These are phyloP conservation scores for Scutellaria minor DNA, from an alignment of 257 asterid species.

Conservation along the genomic window DNA sequence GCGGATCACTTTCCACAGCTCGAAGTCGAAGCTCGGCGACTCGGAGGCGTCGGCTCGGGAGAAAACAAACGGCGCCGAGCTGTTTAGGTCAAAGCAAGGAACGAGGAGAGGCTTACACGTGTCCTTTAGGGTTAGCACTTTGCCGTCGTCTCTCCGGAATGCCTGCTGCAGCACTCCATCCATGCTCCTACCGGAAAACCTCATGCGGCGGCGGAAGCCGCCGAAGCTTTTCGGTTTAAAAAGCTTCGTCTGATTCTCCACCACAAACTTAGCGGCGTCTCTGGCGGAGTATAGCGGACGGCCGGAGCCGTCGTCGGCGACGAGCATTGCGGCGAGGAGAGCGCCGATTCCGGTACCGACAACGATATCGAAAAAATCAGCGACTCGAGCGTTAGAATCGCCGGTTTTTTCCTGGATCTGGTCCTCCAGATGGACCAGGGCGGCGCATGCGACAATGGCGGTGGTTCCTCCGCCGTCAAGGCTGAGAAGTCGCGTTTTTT, in stretches of 20 bases:
- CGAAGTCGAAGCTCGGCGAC: constrained; percentile 86
- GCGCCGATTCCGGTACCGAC: constrained; percentile 94
- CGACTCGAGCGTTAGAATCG: constrained; percentile 62
- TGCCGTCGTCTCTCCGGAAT: constrained; percentile 65
- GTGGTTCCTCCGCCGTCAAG: constrained; percentile 87
- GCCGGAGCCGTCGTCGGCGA: constrained; percentile 73
- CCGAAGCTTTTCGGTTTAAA: constrained; percentile 50
- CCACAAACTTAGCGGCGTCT: constrained; percentile 60
- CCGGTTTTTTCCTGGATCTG: constrained; percentile 80
- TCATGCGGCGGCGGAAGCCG: constrained; percentile 53
- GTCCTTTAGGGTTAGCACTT: constrained; percentile 64
- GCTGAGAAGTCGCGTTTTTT: constrained; percentile 73
- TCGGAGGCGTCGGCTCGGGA: constrained; percentile 93
- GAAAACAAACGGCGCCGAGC: constrained; percentile 92
- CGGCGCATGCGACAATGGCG: constrained; percentile 63
- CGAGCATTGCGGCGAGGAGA: constrained; percentile 75
- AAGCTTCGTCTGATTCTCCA: constrained; percentile 49
- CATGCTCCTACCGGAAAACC: constrained; percentile 66
- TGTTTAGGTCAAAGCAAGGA: constrained; percentile 82
- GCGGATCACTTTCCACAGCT: constrained; percentile 91
- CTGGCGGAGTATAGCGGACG: constrained; percentile 73
- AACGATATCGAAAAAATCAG: constrained; percentile 82
- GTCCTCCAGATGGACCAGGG: constrained; percentile 74
- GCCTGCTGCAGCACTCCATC: constrained; percentile 68
- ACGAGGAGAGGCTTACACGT: constrained; percentile 87